A percentile compares a stretch with the other conserved stretches of the same genome.
Conservation (phyloP, 495 filamentous ascomycete genomes). For the Aspergillus funiculosus region DNA sequence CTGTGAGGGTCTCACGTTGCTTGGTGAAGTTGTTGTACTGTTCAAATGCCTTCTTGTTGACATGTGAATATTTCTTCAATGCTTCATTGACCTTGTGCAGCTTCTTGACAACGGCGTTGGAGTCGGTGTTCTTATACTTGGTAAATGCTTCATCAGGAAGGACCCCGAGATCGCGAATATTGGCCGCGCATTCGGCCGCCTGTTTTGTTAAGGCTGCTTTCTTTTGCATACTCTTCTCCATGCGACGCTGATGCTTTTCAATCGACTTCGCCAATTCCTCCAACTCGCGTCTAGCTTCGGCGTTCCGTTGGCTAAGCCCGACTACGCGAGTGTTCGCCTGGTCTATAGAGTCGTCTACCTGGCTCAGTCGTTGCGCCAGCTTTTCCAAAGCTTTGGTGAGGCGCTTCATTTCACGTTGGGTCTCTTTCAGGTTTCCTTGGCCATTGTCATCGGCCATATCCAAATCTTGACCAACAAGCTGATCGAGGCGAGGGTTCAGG, state of each 20-base stretch:
- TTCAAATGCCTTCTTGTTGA: slow-evolving; percentile 99
- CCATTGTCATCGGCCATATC: slow-evolving; percentile 59
- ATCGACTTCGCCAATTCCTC: slow-evolving; percentile 76
- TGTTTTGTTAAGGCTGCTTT: slow-evolving; percentile 70
- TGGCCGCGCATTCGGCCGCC: slow-evolving; percentile 70
- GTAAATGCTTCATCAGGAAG: slow-evolving; percentile 92
- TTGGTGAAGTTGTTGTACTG: slow-evolving; percentile 97
- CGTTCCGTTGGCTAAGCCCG: slow-evolving; percentile 57
- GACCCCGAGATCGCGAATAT: slow-evolving; percentile 88
- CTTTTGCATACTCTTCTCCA: slow-evolving; percentile 88
- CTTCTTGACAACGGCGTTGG: slow-evolving; percentile 73
- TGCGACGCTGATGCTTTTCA: slow-evolving; percentile 79
- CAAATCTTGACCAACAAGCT: slow-evolving; percentile 71
- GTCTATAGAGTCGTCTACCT: slow-evolving; percentile 71
- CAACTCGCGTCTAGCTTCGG: slow-evolving; percentile 59
- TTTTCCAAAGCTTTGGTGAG: slow-evolving; percentile 55
- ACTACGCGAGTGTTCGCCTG: slow-evolving; percentile 52
- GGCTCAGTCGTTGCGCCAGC: slow-evolving; percentile 58
- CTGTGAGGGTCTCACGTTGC: slow-evolving; percentile 76
- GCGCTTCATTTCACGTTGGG: slow-evolving; percentile 75
- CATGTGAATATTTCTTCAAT: slow-evolving; percentile 91
- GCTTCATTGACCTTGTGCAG: slow-evolving; percentile 90
- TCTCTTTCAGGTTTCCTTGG: slow-evolving; percentile 66
- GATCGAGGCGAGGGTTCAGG: slow-evolving; percentile 76
- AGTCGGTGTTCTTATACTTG: slow-evolving; percentile 75